A percentile compares a stretch with the other conserved stretches of the same genome.
Evolutionary conservation across 306 rosid species (phyloP).

Genomic region (Medicago lupulina): DNA sequence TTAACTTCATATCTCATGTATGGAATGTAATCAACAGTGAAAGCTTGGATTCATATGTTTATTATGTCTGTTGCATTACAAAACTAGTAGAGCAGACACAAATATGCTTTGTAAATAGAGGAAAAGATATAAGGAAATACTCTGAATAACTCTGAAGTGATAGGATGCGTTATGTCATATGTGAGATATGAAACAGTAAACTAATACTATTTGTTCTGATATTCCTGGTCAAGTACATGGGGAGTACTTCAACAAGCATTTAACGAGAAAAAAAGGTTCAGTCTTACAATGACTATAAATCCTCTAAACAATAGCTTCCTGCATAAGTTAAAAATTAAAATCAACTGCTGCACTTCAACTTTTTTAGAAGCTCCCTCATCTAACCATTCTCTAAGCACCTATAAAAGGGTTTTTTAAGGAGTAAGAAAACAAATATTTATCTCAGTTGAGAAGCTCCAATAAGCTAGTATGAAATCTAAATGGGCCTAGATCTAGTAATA

Average conservation of each 20-base stretch:
- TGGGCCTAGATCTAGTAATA: background rate
- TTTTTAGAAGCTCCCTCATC: background rate
- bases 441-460: no score
- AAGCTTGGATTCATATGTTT: background rate
- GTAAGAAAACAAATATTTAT: no score
- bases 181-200: background rate
- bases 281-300: background rate
- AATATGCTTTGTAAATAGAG: background rate
- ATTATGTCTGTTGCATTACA: background rate
- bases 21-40: background rate
- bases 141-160: background rate
- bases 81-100: background rate
- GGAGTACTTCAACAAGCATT: background rate
- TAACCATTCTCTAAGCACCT: background rate
- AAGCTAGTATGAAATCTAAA: background rate
- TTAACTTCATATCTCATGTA: conserved; percentile 25
- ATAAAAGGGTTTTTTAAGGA: no score
- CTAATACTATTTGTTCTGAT: background rate
- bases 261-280: background rate
- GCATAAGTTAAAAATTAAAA: background rate
- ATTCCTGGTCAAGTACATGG: background rate
- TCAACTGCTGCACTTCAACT: background rate
- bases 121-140: background rate
- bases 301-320: background rate
- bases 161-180: background rate